phyloP scores from a whole-genome alignment of 2,329 filamentous ascomycete genomes.

The Parastagonospora avenae region DNA sequence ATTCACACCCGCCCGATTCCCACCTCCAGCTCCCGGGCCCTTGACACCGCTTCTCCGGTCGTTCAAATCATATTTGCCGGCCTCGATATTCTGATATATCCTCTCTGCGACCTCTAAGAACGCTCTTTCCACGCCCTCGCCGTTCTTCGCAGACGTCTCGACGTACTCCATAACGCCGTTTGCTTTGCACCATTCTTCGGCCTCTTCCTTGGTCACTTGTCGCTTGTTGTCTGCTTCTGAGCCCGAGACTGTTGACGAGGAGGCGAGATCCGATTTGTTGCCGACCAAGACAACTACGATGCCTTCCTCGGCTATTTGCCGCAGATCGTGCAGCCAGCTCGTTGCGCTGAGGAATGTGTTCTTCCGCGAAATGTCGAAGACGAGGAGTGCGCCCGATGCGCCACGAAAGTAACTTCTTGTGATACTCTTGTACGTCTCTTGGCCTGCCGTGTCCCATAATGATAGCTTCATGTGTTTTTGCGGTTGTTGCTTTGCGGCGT shows the following conservation, averaged over 20 bases:
- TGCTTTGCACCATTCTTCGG: slow-evolving; percentile 82
- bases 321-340: slow-evolving; percentile 91
- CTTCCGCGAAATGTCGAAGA: slow-evolving; percentile 90
- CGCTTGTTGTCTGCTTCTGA: slow-evolving; percentile 64
- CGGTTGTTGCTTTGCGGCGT: slow-evolving; percentile 39
- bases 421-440: slow-evolving; percentile 97
- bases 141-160: slow-evolving; percentile 94
- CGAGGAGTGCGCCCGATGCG: slow-evolving; percentile 76
- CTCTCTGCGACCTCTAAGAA: slow-evolving; percentile 93
- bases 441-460: slow-evolving; percentile 94
- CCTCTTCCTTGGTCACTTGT: slow-evolving; percentile 81
- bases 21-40: slow-evolving; percentile 58
- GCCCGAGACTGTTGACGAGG: slow-evolving; percentile 45
- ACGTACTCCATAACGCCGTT: slow-evolving; percentile 94
- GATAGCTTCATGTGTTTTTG: slow-evolving; percentile 90
- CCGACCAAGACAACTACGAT: slow-evolving; percentile 95
- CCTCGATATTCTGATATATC: slow-evolving; percentile 97
- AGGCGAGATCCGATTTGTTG: slow-evolving; percentile 87
- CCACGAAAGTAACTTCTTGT: slow-evolving; percentile 93
- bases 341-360: slow-evolving; percentile 87
- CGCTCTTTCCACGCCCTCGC: slow-evolving; percentile 89
- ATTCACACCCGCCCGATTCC: slow-evolving; percentile 50
- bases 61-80: slow-evolving; percentile 91
- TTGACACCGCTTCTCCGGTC: slow-evolving; percentile 93
- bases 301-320: slow-evolving; percentile 92